Conservation (phyloP, 495 filamentous ascomycete genomes). For the Pseudoneurospora amorphoporcata region DNA sequence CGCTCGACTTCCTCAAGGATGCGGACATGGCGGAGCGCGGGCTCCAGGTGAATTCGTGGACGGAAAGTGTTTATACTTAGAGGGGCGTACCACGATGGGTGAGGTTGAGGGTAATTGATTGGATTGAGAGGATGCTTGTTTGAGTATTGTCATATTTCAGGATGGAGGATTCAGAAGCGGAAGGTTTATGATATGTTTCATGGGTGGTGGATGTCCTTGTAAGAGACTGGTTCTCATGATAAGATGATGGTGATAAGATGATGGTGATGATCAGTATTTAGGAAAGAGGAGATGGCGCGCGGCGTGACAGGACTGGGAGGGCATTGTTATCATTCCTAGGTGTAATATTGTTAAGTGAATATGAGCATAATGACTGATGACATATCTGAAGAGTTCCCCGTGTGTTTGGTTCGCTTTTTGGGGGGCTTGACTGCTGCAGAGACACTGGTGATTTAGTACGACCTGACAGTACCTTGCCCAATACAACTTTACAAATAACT, state of each 20-base stretch:
- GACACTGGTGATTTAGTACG: too few relatives aligned
- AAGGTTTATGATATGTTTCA: neutral
- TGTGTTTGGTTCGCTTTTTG: neutral
- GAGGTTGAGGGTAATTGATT: neutral
- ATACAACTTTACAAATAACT: too few relatives aligned
- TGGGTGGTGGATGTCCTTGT: neutral
- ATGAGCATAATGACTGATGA: neutral
- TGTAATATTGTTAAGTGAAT: neutral
- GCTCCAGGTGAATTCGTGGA: conserved; percentile 39
- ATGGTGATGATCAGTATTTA: neutral
- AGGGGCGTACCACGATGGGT: neutral
- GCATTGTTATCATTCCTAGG: neutral
- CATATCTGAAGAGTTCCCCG: neutral
- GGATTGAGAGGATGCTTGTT: neutral
- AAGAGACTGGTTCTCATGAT: neutral
- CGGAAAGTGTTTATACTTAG: conserved; percentile 39
- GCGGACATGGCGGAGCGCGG: conserved; percentile 88
- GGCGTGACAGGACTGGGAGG: neutral
- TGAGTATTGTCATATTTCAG: neutral
- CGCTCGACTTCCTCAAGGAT: conserved; percentile 72
- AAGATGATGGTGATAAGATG: neutral
- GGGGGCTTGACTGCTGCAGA: too few relatives aligned
- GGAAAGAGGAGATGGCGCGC: neutral
- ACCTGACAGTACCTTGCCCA: too few relatives aligned
- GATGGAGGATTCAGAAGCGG: neutral